Evolutionary conservation across 768 basidiomycete species (phyloP).

Genomic region (Tulasnella sp.): DNA sequence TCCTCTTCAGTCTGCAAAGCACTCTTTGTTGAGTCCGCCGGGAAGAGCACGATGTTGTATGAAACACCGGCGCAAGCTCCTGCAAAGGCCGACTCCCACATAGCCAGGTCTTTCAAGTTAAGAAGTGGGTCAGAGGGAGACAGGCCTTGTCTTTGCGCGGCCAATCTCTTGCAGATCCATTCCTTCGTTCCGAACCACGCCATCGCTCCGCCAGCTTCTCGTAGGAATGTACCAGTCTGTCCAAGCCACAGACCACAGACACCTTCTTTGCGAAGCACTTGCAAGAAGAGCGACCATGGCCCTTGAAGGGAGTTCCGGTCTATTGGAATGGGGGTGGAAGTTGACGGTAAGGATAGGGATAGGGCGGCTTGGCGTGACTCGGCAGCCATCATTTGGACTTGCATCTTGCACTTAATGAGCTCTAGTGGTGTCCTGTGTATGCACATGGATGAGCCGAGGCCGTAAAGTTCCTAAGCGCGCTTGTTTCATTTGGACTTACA

Average conservation of each 20-base stretch:
- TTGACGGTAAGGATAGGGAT: slow-evolving; percentile 12
- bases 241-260: slow-evolving; percentile 90
- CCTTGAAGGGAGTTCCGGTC: slow-evolving; percentile 46
- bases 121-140: background rate
- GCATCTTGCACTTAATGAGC: slow-evolving; percentile 95
- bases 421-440: slow-evolving; percentile 87
- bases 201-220: slow-evolving; percentile 82
- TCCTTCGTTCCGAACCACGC: slow-evolving; percentile 92
- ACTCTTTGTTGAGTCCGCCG: slow-evolving; percentile 90
- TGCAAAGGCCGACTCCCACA: slow-evolving; percentile 75
- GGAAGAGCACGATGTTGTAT: slow-evolving; percentile 85
- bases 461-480: too few species aligned
- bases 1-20: slow-evolving; percentile 92
- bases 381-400: slow-evolving; percentile 73
- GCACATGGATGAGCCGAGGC: too few species aligned
- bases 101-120: slow-evolving; percentile 35
- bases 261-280: slow-evolving; percentile 55
- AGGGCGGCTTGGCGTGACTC: slow-evolving; percentile 21
- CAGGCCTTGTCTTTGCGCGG: slow-evolving; percentile 24
- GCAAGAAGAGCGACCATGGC: slow-evolving; percentile 52
- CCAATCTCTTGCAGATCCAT: slow-evolving; percentile 49
- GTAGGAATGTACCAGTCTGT: slow-evolving; percentile 84
- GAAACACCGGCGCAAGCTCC: slow-evolving; percentile 79
- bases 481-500: slow-evolving; percentile 49
- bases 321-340: slow-evolving; percentile 18